Evolutionary conservation across 306 rosid species (phyloP), one percentile per base, ranked within the genome.

Genomic region (Arachis stenosperma): DNA sequence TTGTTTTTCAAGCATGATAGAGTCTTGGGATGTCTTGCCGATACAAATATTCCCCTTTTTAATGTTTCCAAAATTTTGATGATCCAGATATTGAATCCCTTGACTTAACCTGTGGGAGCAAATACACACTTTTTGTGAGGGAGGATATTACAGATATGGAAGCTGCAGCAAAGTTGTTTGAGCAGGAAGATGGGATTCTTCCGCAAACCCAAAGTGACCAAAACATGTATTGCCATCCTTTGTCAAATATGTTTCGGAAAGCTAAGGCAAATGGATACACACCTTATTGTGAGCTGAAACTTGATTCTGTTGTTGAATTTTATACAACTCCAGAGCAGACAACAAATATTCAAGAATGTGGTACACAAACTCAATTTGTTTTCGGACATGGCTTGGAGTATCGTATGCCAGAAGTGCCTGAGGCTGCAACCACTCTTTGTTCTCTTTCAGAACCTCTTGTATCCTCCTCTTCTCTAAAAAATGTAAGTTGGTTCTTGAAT

Each of bases 101-200:
- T 17, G 86, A 87, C 79, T 84, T 91, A 74, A 67, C 75, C 13
- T 94, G 99, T 82, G 96, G 96, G 64, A 78, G 81, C 61, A 82
- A 79, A 17, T 64, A 56, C 69, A 79, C 91, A 61, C 91, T 94
- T 61, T 72, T 67, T 71, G 52, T 91, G 79, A 85, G 96, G 79
- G 92, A 88, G 70, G 98, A 90, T 76, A 86, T 90, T 44, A 51
- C 77, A 51, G 92, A 91, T 69, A 69, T 94, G 95, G 99, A 94
- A 90, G 84, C 82, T 83, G 93, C 91, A 61, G 96, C 97, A 59
- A 87, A 67, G 79, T 84, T 73, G 79, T 94, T 91, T 75, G 99
- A 94, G 80, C 84, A 64, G 84, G 99, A 86, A 66, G 87, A 58
- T 76, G 83, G 84, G 69, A 76, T 84, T 36, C 69, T 70, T 54